Percentiles rank a stretch among this genome's conserved stretches.
Evolutionary conservation across 2,329 filamentous ascomycete genomes (phyloP).

Genomic region (Beauveria pseudobassiana): DNA sequence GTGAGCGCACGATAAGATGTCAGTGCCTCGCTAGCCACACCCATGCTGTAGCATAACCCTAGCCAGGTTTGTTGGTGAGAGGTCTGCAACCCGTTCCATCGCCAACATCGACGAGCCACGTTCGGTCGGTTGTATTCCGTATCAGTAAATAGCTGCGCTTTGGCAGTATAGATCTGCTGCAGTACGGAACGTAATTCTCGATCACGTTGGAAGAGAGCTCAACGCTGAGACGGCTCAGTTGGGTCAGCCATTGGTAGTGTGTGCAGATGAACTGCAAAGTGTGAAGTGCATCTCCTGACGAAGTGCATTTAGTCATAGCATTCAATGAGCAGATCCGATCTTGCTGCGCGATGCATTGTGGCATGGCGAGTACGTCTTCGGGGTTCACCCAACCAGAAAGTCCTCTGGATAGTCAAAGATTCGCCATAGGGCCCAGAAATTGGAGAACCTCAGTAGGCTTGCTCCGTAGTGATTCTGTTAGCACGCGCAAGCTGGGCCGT

Average conservation of each 20-base stretch:
- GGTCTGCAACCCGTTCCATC: background rate
- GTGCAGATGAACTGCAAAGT: slow-evolving; percentile 8
- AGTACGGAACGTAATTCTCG: slow-evolving; percentile 3
- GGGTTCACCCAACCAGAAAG: too few species aligned
- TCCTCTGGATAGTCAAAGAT: too few species aligned
- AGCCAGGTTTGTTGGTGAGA: background rate
- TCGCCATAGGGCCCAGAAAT: too few species aligned
- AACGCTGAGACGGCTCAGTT: slow-evolving; percentile 10
- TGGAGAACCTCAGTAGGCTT: too few species aligned
- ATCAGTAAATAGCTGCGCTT: slow-evolving; percentile 7
- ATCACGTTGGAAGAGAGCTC: background rate
- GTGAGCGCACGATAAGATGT: too few species aligned
- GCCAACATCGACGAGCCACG: slow-evolving; percentile 7
- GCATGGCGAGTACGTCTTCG: too few species aligned
- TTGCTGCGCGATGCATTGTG: too few species aligned
- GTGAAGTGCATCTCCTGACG: slow-evolving; percentile 9
- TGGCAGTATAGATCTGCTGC: slow-evolving; percentile 6
- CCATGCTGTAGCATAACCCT: background rate
- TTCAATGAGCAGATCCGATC: too few species aligned
- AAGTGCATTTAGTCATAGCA: too few species aligned
- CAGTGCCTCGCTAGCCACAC: background rate
- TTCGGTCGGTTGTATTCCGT: background rate
- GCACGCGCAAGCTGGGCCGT: too few species aligned
- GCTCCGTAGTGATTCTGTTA: too few species aligned
- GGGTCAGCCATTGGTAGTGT: slow-evolving; percentile 1